phyloP scores from a whole-genome alignment of 768 basidiomycete species.

The Tulasnella sp. region DNA sequence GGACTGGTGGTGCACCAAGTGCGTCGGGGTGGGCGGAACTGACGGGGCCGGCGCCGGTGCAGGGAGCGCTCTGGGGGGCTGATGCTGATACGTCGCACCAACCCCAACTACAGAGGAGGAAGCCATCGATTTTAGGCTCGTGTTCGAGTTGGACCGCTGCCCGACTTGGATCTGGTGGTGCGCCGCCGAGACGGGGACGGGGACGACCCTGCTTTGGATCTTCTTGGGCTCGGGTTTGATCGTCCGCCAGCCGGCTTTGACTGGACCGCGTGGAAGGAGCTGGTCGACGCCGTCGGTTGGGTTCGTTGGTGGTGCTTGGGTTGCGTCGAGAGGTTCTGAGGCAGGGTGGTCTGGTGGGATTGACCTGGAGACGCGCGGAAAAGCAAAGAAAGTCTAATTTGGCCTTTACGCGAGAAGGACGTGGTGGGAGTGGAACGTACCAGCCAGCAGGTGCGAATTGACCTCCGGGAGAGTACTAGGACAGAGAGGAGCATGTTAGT shows the following conservation, averaged over 20 bases:
- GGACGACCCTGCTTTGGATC: not conserved
- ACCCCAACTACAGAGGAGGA: too few relatives aligned
- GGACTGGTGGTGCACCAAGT: not conserved
- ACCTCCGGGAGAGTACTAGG: not conserved
- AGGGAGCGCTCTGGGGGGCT: not conserved
- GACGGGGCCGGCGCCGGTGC: not conserved
- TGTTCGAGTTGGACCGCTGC: not conserved
- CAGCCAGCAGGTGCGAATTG: not conserved
- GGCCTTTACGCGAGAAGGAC: not conserved
- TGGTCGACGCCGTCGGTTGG: not conserved
- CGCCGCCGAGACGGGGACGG: too few relatives aligned
- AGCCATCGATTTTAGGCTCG: not conserved
- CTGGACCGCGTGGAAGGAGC: not conserved
- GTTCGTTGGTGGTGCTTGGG: too few relatives aligned
- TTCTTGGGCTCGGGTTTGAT: not conserved
- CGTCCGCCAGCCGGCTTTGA: not conserved
- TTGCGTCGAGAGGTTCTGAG: not conserved
- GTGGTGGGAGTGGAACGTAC: not conserved
- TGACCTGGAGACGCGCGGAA: not conserved
- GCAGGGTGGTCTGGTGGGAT: not conserved
- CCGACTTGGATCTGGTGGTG: not conserved
- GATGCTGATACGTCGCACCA: not conserved
- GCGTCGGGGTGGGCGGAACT: not conserved
- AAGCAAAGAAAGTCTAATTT: conserved; percentile 1
- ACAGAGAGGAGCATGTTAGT: too few relatives aligned